These are phyloP conservation scores for Berkeleyomyces rouxiae DNA, from an alignment of 2,329 filamentous ascomycete genomes.

Conservation along the genomic window DNA sequence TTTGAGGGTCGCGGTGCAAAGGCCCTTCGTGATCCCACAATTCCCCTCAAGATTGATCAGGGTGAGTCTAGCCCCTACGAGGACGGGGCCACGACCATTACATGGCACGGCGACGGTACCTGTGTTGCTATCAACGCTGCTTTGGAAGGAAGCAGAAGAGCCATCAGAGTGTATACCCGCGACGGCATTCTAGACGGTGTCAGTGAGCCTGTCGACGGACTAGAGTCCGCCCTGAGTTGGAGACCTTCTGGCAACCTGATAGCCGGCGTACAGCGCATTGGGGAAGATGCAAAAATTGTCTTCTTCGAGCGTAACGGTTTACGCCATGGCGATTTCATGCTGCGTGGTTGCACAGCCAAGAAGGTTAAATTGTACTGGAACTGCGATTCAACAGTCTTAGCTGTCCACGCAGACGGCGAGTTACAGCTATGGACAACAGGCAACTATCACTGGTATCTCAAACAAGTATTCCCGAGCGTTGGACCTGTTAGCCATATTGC, in stretches of 20 bases:
- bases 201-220: conserved; percentile 81
- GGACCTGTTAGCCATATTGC: conserved; percentile 23
- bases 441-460: conserved; percentile 97
- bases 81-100: conserved; percentile 54
- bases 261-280: conserved; percentile 62
- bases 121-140: conserved; percentile 75
- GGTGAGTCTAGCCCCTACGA: conserved; percentile 62
- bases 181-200: conserved; percentile 85
- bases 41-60: conserved; percentile 81
- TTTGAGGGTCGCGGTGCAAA: conserved; percentile 83
- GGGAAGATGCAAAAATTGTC: conserved; percentile 53
- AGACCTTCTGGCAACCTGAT: conserved; percentile 79
- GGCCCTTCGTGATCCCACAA: conserved; percentile 79
- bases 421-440: conserved; percentile 94
- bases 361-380: conserved; percentile 69
- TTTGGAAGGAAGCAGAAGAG: conserved; percentile 51
- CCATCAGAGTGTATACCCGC: conserved; percentile 78
- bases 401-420: conserved; percentile 55
- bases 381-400: conserved; percentile 75
- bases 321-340: conserved; percentile 82
- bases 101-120: conserved; percentile 87
- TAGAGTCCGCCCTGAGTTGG: conserved; percentile 85
- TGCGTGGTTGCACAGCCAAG: conserved; percentile 41
- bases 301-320: conserved; percentile 98
- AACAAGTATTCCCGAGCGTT: conserved; percentile 56